Base-by-base conservation (phyloP, 2,329 filamentous ascomycete genomes). In the Chrysoporthe austroafricana region DNA sequence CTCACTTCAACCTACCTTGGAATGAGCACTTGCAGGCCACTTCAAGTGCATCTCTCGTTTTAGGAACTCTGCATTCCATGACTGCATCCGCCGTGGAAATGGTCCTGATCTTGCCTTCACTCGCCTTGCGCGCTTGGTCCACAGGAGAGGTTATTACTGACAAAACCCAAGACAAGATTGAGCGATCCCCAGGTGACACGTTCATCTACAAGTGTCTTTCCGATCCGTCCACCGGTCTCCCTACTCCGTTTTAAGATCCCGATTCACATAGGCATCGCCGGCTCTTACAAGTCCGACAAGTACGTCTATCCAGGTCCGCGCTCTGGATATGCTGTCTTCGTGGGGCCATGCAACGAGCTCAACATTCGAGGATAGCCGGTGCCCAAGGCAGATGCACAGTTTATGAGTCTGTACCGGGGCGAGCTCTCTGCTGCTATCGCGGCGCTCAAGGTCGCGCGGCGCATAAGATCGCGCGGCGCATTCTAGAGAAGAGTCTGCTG, bases 281-380 rank as follows among this genome's bases (percentile, higher is more conserved):
- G 62, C 52, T 54, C 62, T 3, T 68, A 58, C 16, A 21, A 39
- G n/a, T 58, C 60, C 34, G 50, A 62, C 56, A 68, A 48, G 48
- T 65, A 56, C n/a, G 46, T 43, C 42, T 65, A 65, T 21, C 62
- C 66, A 1, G 62, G 62, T n/a, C 62, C 66, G 1, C 62, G 66
- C 5, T 36, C 56, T 9, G 64, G 62, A 44, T 58, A 65, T 36
- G 26, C 62, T 8, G 62, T 68, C 32, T 65, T 68, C 9, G 2
- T 65, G 11, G 66, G 66, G 1, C 62, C 57, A 1, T 34, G 48
- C 2, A 65, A 58, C 66, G 9, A 26, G 1, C 50, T 65, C 42
- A 68, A 68, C 21, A 50, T 62, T 13, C 2, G 18, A 14, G 58
- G 14, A 1, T 39, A 43, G 16, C 16, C 62, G 6, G 14, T 68